Conservation (phyloP, 768 basidiomycete genomes). For the Cystofilobasidium capitatum region DNA sequence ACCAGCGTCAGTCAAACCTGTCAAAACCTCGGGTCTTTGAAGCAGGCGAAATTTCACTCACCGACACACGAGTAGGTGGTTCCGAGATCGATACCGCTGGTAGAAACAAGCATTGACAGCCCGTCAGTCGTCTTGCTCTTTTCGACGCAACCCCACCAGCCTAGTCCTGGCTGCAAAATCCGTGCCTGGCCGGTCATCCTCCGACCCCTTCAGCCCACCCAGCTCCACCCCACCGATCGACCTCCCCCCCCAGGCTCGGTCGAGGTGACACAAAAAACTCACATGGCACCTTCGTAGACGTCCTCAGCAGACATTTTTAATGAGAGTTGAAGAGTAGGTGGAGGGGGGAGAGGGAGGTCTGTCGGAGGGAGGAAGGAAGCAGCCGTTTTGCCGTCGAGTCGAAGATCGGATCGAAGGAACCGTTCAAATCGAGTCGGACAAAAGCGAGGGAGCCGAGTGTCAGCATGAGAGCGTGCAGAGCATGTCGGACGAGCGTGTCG, state of each 20-base stretch:
- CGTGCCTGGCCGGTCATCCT: not conserved
- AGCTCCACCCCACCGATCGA: not conserved
- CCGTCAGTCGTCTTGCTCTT: not conserved
- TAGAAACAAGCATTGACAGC: not conserved
- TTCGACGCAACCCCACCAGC: not conserved
- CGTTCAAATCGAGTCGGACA: too few relatives aligned
- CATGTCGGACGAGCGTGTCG: not conserved
- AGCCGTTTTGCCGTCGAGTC: too few relatives aligned
- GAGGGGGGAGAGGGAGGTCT: conserved; percentile 7
- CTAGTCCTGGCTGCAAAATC: not conserved
- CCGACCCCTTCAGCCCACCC: not conserved
- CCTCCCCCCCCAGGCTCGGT: not conserved
- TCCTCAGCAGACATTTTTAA: conserved; percentile 25
- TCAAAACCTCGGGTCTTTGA: not conserved
- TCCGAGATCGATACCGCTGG: conserved; percentile 27
- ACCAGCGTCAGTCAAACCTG: not conserved
- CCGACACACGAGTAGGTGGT: conserved; percentile 19
- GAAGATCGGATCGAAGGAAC: too few relatives aligned
- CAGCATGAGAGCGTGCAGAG: not conserved
- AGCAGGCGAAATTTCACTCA: not conserved
- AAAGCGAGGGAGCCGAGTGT: not conserved
- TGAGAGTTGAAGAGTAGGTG: conserved; percentile 13
- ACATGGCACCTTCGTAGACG: conserved; percentile 24
- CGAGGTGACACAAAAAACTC: not conserved
- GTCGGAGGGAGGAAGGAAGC: too few relatives aligned